Percentiles rank a stretch among this genome's conserved stretches.
Evolutionary conservation across 2,329 filamentous ascomycete genomes (phyloP).

Genomic region (Botrytis paeoniae): DNA sequence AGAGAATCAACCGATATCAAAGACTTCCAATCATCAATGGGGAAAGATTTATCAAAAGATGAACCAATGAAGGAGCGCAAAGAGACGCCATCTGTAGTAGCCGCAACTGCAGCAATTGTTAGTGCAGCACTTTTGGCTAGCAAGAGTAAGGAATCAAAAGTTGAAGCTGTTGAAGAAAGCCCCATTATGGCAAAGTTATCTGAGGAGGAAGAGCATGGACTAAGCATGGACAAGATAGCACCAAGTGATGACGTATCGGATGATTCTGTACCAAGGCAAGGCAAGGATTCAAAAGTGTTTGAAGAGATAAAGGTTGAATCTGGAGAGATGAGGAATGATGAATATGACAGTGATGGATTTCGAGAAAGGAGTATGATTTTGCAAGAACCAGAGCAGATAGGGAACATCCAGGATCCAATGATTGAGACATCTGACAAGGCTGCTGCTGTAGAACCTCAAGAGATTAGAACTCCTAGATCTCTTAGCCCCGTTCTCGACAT

Average conservation of each 20-base stretch:
- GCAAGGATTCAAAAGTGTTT: constrained; percentile 39
- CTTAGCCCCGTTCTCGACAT: not conserved
- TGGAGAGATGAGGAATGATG: not conserved
- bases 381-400: constrained; percentile 5
- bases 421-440: not conserved
- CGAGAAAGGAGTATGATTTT: constrained; percentile 34
- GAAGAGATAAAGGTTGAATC: constrained; percentile 32
- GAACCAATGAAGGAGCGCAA: constrained; percentile 31
- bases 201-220: constrained; percentile 41
- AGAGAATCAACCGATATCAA: constrained; percentile 26
- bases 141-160: constrained; percentile 18
- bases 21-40: constrained; percentile 18
- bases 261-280: constrained; percentile 46
- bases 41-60: constrained; percentile 17
- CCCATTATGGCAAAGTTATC: constrained; percentile 39
- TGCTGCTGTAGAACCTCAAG: not conserved
- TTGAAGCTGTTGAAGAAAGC: constrained; percentile 37
- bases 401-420: no score
- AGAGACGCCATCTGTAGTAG: constrained; percentile 22
- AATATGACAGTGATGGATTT: constrained; percentile 32
- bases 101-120: constrained; percentile 28
- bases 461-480: not conserved
- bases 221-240: constrained; percentile 43
- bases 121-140: constrained; percentile 24
- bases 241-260: constrained; percentile 46